Base-by-base conservation (phyloP, 176 grass and related monocot species). In the Oryza glumipatula region DNA sequence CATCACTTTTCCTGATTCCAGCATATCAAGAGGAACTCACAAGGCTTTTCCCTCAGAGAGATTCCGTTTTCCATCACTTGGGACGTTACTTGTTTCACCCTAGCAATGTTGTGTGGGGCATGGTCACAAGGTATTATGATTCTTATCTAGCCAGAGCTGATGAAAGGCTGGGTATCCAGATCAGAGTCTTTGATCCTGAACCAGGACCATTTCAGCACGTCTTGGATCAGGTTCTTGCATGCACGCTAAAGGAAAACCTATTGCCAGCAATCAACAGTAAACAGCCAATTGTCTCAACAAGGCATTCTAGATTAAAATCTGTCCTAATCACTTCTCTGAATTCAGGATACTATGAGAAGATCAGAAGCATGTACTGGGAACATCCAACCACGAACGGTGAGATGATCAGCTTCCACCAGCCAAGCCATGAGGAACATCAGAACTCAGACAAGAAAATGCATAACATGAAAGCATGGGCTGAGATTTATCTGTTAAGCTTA, bases 351-450 rank as follows among this genome's bases (percentile, higher is more conserved):
- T 96, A 86, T 1, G 91, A 98, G 68, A 74, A 74, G 63, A 70
- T 95, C 47, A 91, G 86, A 65, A 94, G 74, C 78, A 94, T 99
- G 89, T 96, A 99, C 35, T 99, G 93, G 93, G 96, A 99, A 84
- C 88, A 94, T 71, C 91, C 93, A 33, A 92, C 88, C 0, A 30
- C 33, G 41, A 90, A 74, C 14, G 88, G 93, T 24, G 89, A 99
- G 70, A 90, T 88, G 15, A 74, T 99, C 79, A 92, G 89, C 66
- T 89, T 99, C 65, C 89, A 90, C 24, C 96, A 99, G 76, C 96
- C 96, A 21, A 99, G 96, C 82, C 84, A 95, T 11, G 96, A 99
- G 79, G 93, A 89, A 23, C 84, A 94, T 82, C 93, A 99, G 72
- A 71, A 84, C 76, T 95, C 91, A 19, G 88, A 86, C 58, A 96